phyloP scores from a whole-genome alignment of 2,329 filamentous ascomycete genomes.

The Trichoderma sp. region DNA sequence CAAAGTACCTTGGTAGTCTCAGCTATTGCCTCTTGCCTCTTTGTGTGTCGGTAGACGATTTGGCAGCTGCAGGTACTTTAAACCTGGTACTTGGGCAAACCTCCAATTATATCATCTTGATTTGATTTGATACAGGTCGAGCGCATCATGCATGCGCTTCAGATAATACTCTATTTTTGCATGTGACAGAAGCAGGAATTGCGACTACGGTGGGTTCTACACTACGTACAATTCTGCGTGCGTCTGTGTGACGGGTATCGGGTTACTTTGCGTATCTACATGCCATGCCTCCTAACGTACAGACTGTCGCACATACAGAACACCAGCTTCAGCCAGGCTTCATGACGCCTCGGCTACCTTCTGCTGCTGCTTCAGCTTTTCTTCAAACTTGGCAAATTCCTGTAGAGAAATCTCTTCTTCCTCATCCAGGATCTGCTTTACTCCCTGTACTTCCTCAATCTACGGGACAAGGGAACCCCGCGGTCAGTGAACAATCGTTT shows the following conservation, averaged over 20 bases:
- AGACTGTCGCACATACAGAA: not conserved
- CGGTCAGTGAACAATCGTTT: not conserved
- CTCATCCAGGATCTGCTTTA: slow-evolving; percentile 84
- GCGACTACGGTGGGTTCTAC: not conserved
- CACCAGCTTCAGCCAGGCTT: not conserved
- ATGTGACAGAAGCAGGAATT: not conserved
- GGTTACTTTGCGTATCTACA: slow-evolving; percentile 4
- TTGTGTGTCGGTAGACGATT: not conserved
- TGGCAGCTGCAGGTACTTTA: slow-evolving; percentile 9
- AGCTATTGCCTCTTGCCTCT: not conserved
- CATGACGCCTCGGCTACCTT: not conserved
- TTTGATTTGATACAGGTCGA: not conserved
- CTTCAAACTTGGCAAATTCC: slow-evolving; percentile 94
- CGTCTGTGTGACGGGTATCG: not conserved
- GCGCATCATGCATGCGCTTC: not conserved
- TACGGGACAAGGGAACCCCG: slow-evolving; percentile 37
- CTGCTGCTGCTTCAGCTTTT: slow-evolving; percentile 58
- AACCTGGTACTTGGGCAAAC: slow-evolving; percentile 30
- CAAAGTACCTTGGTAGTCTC: too few relatives aligned
- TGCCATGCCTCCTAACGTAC: slow-evolving; percentile 2
- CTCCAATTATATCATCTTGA: not conserved
- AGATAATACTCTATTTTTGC: not conserved
- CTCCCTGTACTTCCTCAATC: slow-evolving; percentile 93
- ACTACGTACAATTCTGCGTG: not conserved
- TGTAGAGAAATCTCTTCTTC: slow-evolving; percentile 84